Base-by-base conservation (phyloP, 768 basidiomycete species). In the Termitomyces bulborhizus region DNA sequence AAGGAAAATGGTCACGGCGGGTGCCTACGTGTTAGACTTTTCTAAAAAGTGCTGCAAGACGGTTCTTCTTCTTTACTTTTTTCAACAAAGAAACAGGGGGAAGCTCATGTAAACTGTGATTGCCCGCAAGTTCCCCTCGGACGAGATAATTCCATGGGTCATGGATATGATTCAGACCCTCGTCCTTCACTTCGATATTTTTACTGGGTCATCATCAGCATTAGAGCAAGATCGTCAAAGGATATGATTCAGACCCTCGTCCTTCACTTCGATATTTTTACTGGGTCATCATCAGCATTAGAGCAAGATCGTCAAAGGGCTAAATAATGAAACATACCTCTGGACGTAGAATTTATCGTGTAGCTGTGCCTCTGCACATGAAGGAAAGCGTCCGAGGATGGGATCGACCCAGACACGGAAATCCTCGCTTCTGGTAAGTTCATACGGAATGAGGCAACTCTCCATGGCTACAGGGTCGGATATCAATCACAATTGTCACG, bases 381-480 rank as follows among this genome's bases (percentile, higher is more conserved):
- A 57, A 43, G 56, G 61, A 54, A 56, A 65, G 13, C 27, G 53
- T n/a, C 54, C 53, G 18, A 73, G 54, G 18, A 57, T 50, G 6
- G 49, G 55, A 27, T 59, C 65, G 15, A 80, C 61, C 78, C 79
- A 80, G 9, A 65, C 57, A 29, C 69, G 69, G 50, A 79, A 67
- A 16, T 66, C 66, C 16, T 70, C 63, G 29, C 69, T 63, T 26
- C 64, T 65, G 4, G 64, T 59, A 51, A 76, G 69, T 5, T 69
- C 68, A 55, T 78, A 80, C 4, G 72, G 73, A 5, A 73, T 63
- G 31, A 78, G 75, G 26, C 74, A 76, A 46, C 68, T 70, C 55
- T 82, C 78, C 71, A 82, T 75, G 3, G 65, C 79, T 80, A 55
- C 29, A 40, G 41, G 31, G 24, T 34, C n/a, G 6, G 4, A 12